Conservation (phyloP, 306 rosid genomes). For the Quercus agrifolia region DNA sequence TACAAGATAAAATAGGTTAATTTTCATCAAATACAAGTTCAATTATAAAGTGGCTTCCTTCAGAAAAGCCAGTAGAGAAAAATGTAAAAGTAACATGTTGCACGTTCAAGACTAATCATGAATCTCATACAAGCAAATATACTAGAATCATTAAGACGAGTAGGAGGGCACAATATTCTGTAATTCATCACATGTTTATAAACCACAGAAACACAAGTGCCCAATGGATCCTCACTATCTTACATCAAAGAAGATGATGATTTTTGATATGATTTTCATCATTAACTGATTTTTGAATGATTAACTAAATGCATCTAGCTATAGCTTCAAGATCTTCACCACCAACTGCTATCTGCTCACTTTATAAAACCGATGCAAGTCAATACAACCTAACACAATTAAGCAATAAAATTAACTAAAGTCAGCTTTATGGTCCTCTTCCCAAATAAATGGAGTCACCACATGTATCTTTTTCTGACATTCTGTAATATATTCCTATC, state of each 20-base stretch:
- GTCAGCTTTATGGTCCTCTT: background rate
- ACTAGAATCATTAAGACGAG: background rate
- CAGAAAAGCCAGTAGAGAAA: slow-evolving; percentile 34
- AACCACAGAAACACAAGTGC: background rate
- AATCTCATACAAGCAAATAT: slow-evolving; percentile 21
- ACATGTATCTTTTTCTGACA: background rate
- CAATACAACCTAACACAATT: background rate
- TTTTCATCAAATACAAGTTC: slow-evolving; percentile 42
- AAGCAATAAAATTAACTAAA: background rate
- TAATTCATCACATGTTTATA: background rate
- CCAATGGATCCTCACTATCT: background rate
- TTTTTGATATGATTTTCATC: background rate
- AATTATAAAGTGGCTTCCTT: slow-evolving; percentile 38
- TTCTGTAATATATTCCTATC: background rate
- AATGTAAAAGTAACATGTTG: slow-evolving; percentile 34
- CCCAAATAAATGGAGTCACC: background rate
- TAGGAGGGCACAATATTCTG: background rate
- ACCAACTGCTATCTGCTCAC: background rate
- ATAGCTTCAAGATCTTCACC: background rate
- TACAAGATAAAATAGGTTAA: slow-evolving; percentile 31
- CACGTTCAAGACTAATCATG: slow-evolving; percentile 32
- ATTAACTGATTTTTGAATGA: background rate
- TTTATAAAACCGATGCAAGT: no score
- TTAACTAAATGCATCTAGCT: background rate
- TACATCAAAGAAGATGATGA: background rate